These are phyloP conservation scores for Aspergillus bombycis DNA, from an alignment of 2,329 filamentous ascomycete genomes.

Conservation along the genomic window DNA sequence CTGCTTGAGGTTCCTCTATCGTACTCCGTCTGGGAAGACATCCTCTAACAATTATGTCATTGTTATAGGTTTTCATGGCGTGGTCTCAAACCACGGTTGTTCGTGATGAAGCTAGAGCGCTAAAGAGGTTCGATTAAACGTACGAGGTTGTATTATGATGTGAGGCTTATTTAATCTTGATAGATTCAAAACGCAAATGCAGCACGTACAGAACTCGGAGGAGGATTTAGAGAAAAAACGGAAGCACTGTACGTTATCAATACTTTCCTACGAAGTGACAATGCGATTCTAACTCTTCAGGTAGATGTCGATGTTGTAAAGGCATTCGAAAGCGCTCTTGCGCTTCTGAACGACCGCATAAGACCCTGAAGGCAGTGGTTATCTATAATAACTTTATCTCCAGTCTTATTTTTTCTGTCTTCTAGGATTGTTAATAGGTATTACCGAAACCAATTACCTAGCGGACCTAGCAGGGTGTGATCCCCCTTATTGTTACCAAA, in stretches of 20 bases:
- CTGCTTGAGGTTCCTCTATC: constrained; percentile 61
- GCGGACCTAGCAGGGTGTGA: neutral
- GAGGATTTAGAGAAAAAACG: constrained; percentile 72
- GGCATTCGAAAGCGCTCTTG: constrained; percentile 53
- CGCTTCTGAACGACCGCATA: constrained; percentile 42
- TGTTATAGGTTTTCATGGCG: constrained; percentile 69
- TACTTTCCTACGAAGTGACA: neutral
- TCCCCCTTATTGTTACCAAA: neutral
- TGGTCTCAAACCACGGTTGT: constrained; percentile 75
- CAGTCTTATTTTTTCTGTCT: neutral
- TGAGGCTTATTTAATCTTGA: constrained; percentile 11
- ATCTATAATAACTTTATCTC: neutral
- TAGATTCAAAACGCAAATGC: constrained; percentile 77
- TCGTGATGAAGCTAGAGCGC: constrained; percentile 75
- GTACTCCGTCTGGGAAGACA: neutral
- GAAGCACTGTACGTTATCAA: constrained; percentile 69
- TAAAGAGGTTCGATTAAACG: constrained; percentile 65
- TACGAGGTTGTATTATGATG: neutral
- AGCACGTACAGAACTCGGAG: constrained; percentile 76
- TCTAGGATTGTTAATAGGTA: neutral
- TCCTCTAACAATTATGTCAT: constrained; percentile 9
- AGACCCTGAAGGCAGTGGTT: constrained; percentile 10
- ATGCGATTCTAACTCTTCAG: constrained; percentile 19
- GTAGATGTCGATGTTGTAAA: constrained; percentile 49
- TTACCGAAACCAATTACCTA: neutral